These are phyloP conservation scores for Papiliotrema flavescens DNA, from an alignment of 1,284 basidiomycete genomes.

Conservation along the genomic window DNA sequence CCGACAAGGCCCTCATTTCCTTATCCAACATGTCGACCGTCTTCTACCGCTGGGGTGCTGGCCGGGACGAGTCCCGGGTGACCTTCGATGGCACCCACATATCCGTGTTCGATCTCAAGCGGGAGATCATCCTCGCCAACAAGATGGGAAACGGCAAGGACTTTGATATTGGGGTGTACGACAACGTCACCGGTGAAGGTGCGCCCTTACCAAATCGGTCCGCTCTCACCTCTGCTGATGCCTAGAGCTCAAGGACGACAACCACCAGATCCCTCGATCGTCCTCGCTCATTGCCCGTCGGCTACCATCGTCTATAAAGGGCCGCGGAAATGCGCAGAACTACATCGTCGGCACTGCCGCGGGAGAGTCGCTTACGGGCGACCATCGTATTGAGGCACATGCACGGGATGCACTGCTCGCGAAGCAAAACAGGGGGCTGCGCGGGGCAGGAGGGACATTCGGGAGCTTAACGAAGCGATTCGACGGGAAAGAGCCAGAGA, in stretches of 20 bases:
- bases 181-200: conserved; percentile 85
- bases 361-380: conserved; percentile 37
- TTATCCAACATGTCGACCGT: conserved; percentile 75
- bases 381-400: conserved; percentile 46
- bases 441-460: conserved; percentile 31
- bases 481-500: conserved; percentile 59
- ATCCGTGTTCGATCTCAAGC: conserved; percentile 98
- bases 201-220: conserved; percentile 36
- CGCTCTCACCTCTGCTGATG: not conserved
- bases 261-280: conserved; percentile 85
- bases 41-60: conserved; percentile 97
- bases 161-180: conserved; percentile 88
- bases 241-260: conserved; percentile 88
- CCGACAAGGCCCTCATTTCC: too few species aligned
- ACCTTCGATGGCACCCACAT: conserved; percentile 98
- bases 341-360: conserved; percentile 64
- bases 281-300: conserved; percentile 92
- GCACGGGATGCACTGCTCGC: conserved; percentile 43
- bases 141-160: conserved; percentile 92
- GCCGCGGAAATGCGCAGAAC: conserved; percentile 86
- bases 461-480: conserved; percentile 78
- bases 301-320: conserved; percentile 69
- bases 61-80: conserved; percentile 88
- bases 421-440: conserved; percentile 30
- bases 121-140: conserved; percentile 94